A percentile compares a stretch with the other conserved stretches of the same genome.
Evolutionary conservation across 2,329 filamentous ascomycete genomes (phyloP).

Genomic region (Dothistroma septosporum): DNA sequence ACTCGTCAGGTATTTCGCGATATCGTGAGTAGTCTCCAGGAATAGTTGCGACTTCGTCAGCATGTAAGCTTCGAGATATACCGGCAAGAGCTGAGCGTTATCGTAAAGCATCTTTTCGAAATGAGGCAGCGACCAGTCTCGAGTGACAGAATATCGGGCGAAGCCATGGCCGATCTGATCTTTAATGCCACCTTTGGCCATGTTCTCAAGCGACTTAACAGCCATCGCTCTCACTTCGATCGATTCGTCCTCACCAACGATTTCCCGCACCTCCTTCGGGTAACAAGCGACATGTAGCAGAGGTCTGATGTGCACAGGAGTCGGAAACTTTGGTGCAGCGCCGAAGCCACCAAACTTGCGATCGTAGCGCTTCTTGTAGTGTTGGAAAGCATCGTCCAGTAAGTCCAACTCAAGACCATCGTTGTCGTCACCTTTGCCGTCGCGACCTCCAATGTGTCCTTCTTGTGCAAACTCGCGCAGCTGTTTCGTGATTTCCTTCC

Average conservation of each 20-base stretch:
- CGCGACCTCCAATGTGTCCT: conserved; percentile 57
- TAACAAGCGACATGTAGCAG: conserved; percentile 70
- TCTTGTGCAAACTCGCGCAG: conserved; percentile 84
- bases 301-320: conserved; percentile 78
- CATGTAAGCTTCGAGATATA: conserved; percentile 84
- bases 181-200: conserved; percentile 67
- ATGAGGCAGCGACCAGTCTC: conserved; percentile 89
- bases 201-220: conserved; percentile 71
- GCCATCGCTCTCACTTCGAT: conserved; percentile 72
- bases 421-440: conserved; percentile 37
- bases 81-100: conserved; percentile 76
- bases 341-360: conserved; percentile 71
- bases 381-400: conserved; percentile 80
- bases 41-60: conserved; percentile 65
- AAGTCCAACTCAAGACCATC: conserved; percentile 84
- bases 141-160: conserved; percentile 80
- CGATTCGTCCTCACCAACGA: conserved; percentile 81
- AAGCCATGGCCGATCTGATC: conserved; percentile 77
- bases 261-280: conserved; percentile 68
- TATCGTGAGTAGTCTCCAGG: conserved; percentile 71
- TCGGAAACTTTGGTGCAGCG: conserved; percentile 79
- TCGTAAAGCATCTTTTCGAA: conserved; percentile 98
- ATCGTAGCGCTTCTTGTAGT: conserved; percentile 80
- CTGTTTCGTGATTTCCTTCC: conserved; percentile 74
- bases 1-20: conserved; percentile 80